Evolutionary conservation across 768 basidiomycete species (phyloP).

Genomic region (Clitopilus passeckerianus): DNA sequence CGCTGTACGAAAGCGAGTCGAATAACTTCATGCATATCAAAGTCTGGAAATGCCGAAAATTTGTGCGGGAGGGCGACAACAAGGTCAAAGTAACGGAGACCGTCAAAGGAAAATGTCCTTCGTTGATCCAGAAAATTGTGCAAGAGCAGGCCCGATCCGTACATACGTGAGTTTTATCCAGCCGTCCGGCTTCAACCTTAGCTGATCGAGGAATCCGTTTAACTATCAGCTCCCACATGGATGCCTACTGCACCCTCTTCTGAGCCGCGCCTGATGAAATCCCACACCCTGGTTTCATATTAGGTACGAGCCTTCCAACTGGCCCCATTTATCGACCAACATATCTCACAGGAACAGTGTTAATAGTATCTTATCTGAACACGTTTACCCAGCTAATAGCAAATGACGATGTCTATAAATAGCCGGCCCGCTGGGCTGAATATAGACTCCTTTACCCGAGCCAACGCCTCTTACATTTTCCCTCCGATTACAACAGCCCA

Average conservation of each 20-base stretch:
- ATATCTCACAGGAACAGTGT: background rate
- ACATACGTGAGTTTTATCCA: conserved; percentile 19
- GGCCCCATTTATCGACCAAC: background rate
- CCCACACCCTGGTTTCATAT: background rate
- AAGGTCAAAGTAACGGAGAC: conserved; percentile 24
- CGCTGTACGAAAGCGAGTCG: conserved; percentile 24
- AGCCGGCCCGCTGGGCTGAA: background rate
- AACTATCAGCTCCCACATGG: conserved; percentile 22
- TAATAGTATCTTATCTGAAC: no score
- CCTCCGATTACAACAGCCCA: background rate
- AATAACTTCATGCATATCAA: conserved; percentile 11
- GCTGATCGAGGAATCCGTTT: background rate
- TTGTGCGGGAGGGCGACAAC: conserved; percentile 19
- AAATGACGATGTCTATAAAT: background rate
- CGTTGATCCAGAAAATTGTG: conserved; percentile 18
- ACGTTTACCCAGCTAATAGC: background rate
- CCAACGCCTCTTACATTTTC: background rate
- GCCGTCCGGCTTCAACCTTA: background rate
- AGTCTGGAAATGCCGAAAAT: conserved; percentile 26
- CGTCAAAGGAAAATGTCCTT: conserved; percentile 24
- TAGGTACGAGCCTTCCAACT: background rate
- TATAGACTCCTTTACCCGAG: background rate
- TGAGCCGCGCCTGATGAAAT: background rate
- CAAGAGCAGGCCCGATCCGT: conserved; percentile 17
- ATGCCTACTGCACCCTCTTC: conserved; percentile 21